Conservation (phyloP, 2,329 filamentous ascomycete genomes). For the Neopestalotiopsis rosae region DNA sequence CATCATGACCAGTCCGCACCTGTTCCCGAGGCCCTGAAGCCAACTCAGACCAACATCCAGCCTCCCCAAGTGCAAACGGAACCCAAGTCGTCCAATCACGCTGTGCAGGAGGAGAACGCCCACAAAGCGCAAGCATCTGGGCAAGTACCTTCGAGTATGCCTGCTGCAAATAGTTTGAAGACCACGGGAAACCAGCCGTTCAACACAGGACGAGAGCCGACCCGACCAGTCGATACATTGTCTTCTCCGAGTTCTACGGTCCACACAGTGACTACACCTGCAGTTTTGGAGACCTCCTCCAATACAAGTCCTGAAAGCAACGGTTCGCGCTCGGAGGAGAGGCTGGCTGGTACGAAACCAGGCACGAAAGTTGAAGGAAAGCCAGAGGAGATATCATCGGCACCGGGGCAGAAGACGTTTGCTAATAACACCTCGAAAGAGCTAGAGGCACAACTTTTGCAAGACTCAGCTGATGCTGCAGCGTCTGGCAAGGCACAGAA, state of each 20-base stretch:
- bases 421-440: constrained; percentile 17
- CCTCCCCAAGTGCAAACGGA: background rate
- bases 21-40: background rate
- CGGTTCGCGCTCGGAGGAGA: constrained; percentile 59
- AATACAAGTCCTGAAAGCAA: constrained; percentile 79
- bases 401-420: constrained; percentile 22
- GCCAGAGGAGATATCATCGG: background rate
- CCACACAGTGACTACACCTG: constrained; percentile 76
- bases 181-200: background rate
- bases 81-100: background rate
- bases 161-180: background rate
- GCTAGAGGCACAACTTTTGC: constrained; percentile 21
- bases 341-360: constrained; percentile 44
- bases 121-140: background rate
- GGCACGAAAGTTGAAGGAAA: constrained; percentile 42
- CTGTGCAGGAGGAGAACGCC: background rate
- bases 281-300: constrained; percentile 69
- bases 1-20: background rate
- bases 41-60: background rate
- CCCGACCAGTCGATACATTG: constrained; percentile 47
- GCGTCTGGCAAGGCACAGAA: background rate
- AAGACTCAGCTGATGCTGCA: constrained; percentile 19
- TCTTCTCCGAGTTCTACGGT: constrained; percentile 71
- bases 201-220: constrained; percentile 33
- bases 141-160: background rate